Conservation (phyloP, 2,329 filamentous ascomycete genomes). For the Fusarium subglutinans region DNA sequence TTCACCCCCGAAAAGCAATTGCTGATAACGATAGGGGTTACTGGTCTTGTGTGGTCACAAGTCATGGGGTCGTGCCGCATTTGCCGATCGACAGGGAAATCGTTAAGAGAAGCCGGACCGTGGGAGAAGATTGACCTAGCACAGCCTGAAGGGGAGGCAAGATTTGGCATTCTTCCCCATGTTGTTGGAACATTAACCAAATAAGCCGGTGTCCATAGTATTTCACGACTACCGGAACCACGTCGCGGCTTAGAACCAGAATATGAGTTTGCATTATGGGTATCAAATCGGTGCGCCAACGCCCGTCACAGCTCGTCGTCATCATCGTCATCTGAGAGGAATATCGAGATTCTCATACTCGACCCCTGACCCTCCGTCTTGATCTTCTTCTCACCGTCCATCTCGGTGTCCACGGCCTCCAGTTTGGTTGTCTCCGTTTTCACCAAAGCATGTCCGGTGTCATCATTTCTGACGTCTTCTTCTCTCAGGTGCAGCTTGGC, state of each 20-base stretch:
- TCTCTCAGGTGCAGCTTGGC: conserved; percentile 14
- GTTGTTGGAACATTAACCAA: conserved; percentile 64
- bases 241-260: background rate
- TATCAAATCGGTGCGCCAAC: conserved; percentile 36
- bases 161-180: conserved; percentile 58
- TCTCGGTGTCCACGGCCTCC: conserved; percentile 1
- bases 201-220: conserved; percentile 38
- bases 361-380: conserved; percentile 30
- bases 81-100: conserved; percentile 58
- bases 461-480: conserved; percentile 20
- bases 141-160: conserved; percentile 52
- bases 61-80: conserved; percentile 63
- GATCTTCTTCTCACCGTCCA: conserved; percentile 28
- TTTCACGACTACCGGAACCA: background rate
- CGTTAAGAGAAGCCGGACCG: conserved; percentile 58
- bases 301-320: conserved; percentile 49
- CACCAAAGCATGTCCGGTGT: background rate
- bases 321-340: conserved; percentile 51
- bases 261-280: conserved; percentile 21
- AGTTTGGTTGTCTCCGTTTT: conserved; percentile 2
- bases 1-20: background rate
- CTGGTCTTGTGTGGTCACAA: conserved; percentile 63
- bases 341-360: conserved; percentile 47
- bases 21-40: conserved; percentile 50
- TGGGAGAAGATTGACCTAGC: conserved; percentile 62